Conservation (phyloP, 306 rosid genomes). For the Ceratonia siliqua region DNA sequence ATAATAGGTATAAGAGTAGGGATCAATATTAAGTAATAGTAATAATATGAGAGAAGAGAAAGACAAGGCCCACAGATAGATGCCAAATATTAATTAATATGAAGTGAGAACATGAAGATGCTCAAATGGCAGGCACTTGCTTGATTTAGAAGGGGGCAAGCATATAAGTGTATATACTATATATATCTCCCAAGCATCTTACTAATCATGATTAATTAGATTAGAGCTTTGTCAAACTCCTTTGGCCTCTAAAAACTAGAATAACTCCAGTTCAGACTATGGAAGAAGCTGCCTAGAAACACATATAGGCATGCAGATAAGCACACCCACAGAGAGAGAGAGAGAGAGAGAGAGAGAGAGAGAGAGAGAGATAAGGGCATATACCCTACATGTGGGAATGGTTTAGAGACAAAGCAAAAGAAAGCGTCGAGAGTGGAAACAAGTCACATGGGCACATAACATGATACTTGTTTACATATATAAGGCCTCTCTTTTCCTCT, state of each 20-base stretch:
- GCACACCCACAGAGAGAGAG: constrained; percentile 12
- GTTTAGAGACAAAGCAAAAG: constrained; percentile 76
- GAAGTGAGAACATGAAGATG: constrained; percentile 32
- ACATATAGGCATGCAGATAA: not conserved
- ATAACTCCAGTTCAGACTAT: constrained; percentile 32
- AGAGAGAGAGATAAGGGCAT: constrained; percentile 26
- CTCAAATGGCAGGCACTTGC: constrained; percentile 43
- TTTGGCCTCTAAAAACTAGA: constrained; percentile 24
- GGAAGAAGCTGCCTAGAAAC: constrained; percentile 56
- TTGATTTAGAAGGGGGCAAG: constrained; percentile 22
- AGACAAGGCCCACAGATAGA: constrained; percentile 16
- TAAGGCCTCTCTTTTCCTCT: constrained; percentile 24
- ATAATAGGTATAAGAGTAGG: not conserved
- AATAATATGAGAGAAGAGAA: not conserved
- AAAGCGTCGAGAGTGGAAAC: constrained; percentile 69
- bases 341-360: not conserved
- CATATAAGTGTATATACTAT: not conserved
- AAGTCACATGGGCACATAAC: constrained; percentile 76
- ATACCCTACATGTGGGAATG: constrained; percentile 88
- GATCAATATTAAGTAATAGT: not conserved
- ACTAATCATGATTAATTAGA: constrained; percentile 40
- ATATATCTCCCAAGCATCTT: constrained; percentile 9
- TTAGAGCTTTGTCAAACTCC: constrained; percentile 44
- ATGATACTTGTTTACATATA: constrained; percentile 47
- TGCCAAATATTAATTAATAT: constrained; percentile 14